Evolutionary conservation across 129 eudicot species (phyloP), one percentile per base, ranked within the genome.

Genomic region (Ambrosia artemisiifolia): DNA sequence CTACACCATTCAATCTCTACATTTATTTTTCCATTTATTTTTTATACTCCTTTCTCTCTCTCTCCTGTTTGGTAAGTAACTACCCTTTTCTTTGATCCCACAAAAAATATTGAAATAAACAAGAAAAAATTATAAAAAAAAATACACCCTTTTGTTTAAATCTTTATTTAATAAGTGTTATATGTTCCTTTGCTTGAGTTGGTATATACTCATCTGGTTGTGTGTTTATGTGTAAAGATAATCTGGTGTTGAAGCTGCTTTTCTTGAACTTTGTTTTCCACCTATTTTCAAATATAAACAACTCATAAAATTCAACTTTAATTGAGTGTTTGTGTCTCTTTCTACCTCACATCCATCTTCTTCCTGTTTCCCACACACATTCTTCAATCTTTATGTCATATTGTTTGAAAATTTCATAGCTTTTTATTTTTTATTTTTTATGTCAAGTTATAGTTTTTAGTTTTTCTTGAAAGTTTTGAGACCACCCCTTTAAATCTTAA

Each of bases 371-470:
- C 30, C 56, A 55, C 75, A 54, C 81, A 77, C 84, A 51, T 70
- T 77, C 77, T 83, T 76, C 74, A 82, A 75, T 70, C 80, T 76
- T 77, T 67, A 55, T 71, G 74, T 47, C 86, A 80, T 86, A 80
- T 82, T 79, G 78, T 75, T 72, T 59, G 53, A 67, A 60, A 73
- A 16, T 49, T 59, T 50, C 71, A 14, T 44, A 57, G 53, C 63
- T 76, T 61, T 70, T n/a, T n/a, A n/a, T n/a, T n/a, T n/a, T n/a
- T n/a, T n/a, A n/a, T n/a, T n/a, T 64, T 57, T 24, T 24, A 68
- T 59, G 70, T 71, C 71, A 59, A n/a, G 38, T 70, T 71, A 49
- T 63, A 24, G 24, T 70, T 42, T 78, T 50, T 53, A 63, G 67
- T 72, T 44, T 53, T 70, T 71, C 72, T 70, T 63, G 59, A 40